phyloP scores from a whole-genome alignment of 257 asterid species.

The Solanum piurae region DNA sequence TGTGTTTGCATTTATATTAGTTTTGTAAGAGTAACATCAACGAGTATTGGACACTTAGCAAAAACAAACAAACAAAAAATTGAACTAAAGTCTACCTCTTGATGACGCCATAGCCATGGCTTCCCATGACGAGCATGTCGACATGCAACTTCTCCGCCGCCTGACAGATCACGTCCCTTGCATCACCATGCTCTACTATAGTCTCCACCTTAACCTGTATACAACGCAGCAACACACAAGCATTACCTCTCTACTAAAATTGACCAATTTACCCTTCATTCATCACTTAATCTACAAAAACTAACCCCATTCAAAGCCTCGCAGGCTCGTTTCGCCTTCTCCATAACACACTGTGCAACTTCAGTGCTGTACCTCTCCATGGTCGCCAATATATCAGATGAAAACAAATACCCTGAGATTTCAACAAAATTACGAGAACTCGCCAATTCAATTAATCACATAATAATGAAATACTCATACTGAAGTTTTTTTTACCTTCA shows the following conservation, averaged over 20 bases:
- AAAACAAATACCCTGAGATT: slow-evolving; percentile 37
- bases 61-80: no score
- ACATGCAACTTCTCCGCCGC: slow-evolving; percentile 45
- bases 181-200: slow-evolving; percentile 49
- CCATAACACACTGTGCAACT: slow-evolving; percentile 34
- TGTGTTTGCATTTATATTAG: no score
- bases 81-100: slow-evolving; percentile 28
- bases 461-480: neutral
- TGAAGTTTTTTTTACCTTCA: neutral
- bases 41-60: no score
- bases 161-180: slow-evolving; percentile 68
- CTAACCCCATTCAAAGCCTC: slow-evolving; percentile 15
- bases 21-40: no score
- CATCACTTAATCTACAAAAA: neutral
- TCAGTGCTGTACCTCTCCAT: slow-evolving; percentile 42
- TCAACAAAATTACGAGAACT: neutral
- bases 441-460: neutral
- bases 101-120: slow-evolving; percentile 57
- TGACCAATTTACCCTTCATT: neutral
- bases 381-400: slow-evolving; percentile 28
- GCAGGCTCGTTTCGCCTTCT: slow-evolving; percentile 39
- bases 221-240: neutral
- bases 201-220: slow-evolving; percentile 59
- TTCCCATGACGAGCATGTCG: slow-evolving; percentile 58
- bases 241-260: neutral